Base-by-base conservation (phyloP, 2,329 filamentous ascomycete genomes). In the Cytospora paraplurivora region DNA sequence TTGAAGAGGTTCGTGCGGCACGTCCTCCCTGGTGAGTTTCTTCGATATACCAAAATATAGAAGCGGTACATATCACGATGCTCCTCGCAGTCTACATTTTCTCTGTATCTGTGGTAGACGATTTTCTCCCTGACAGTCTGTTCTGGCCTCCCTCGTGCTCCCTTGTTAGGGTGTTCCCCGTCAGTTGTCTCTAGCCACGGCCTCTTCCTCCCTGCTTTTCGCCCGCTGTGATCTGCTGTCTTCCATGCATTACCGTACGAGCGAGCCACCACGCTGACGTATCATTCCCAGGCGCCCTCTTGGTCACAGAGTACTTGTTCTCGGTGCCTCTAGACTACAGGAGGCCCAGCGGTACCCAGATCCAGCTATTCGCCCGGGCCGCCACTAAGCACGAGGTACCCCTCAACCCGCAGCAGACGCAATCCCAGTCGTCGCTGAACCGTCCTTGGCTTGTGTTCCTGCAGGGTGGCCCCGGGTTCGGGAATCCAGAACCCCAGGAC, bases 381-480 rank as follows among this genome's bases (percentile, higher is more conserved):
- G 90, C 89, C 17, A 80, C 84, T 60, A 90, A 88, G 69, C 79
- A 87, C 63, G 88, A 92, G 68, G 82, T 79, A 33, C 83, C 85
- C 50, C 84, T 88, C 62, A 82, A 81, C 50, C 76, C 81, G 37
- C 71, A n/a, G 70, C 75, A 7, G 68, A 71, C 15, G 71, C 49
- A 57, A 13, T 19, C 41, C 38, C 64, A 64, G 50, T 64, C 38
- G 44, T 64, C 51, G 13, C 41, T 51, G 32, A 59, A n/a, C 56
- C 56, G 62, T 34, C 65, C 60, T 7, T 63, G 55, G 63, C 66
- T 88, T 60, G 82, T 93, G 66, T 97, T 89, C 73, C 83, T 96
- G 15, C 89, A 96, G 77, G 94, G 94, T 67, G 94, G 94, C 0
- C 94, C 93, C 0, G 93, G 93, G 3, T 88, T 90, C 71, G 88